Conservation (phyloP, 208 protist species). For the Tritrichomonas musculus region DNA sequence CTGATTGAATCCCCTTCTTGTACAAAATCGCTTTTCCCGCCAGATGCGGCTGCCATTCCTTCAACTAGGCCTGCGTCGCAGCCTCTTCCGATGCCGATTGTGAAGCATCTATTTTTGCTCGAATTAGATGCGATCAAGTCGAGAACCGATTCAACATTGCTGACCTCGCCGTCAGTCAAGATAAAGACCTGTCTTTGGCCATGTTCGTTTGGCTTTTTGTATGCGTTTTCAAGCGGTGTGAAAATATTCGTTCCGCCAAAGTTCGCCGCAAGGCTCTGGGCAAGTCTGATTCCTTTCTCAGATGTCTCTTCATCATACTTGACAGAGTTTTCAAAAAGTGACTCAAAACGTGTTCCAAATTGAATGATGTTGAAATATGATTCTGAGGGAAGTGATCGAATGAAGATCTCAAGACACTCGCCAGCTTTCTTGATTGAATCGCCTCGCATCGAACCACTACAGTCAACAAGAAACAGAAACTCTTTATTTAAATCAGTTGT, state of each 20-base stretch:
- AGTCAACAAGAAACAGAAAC: slow-evolving; percentile 54
- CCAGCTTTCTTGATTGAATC: neutral
- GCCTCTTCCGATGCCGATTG: neutral
- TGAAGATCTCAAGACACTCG: slow-evolving; percentile 44
- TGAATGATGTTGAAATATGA: slow-evolving; percentile 53
- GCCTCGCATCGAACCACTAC: slow-evolving; percentile 52
- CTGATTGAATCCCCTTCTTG: neutral
- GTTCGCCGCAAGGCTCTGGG: slow-evolving; percentile 42
- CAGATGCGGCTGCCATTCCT: neutral
- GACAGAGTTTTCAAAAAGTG: slow-evolving; percentile 32
- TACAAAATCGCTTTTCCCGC: neutral
- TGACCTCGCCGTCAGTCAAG: slow-evolving; percentile 53
- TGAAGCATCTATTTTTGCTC: neutral
- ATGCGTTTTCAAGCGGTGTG: slow-evolving; percentile 41
- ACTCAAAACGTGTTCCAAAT: slow-evolving; percentile 44
- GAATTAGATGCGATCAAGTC: neutral
- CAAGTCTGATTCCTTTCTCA: slow-evolving; percentile 14
- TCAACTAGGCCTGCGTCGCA: neutral
- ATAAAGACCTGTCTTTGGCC: slow-evolving; percentile 51
- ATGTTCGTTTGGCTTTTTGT: neutral
- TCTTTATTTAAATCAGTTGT: slow-evolving; percentile 24
- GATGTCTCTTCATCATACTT: slow-evolving; percentile 45
- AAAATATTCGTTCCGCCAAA: slow-evolving; percentile 53
- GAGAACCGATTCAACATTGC: neutral
- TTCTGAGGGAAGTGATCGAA: slow-evolving; percentile 43